phyloP scores from a whole-genome alignment of 306 rosid genomes.

The Ceratonia siliqua region DNA sequence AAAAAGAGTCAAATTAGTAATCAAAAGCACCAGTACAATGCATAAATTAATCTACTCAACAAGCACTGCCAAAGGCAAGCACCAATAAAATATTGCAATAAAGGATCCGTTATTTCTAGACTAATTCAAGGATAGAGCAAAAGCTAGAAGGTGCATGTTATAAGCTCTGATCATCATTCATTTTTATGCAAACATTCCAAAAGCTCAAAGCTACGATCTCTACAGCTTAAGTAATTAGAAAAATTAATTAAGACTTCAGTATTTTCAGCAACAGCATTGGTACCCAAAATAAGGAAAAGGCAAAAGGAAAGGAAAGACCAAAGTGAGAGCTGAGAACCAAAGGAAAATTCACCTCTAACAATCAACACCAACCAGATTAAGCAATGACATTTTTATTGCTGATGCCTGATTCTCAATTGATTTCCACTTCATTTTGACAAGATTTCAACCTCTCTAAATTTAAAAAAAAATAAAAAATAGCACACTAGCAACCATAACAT shows the following conservation, averaged over 20 bases:
- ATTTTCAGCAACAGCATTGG: conserved; percentile 7
- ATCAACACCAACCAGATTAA: neutral
- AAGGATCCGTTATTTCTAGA: neutral
- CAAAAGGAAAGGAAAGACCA: neutral
- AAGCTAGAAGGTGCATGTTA: neutral
- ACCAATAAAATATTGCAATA: neutral
- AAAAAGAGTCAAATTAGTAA: neutral
- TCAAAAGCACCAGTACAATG: neutral
- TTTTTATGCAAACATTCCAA: conserved; percentile 3
- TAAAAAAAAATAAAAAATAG: neutral
- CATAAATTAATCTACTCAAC: conserved; percentile 16
- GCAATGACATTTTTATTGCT: conserved; percentile 7
- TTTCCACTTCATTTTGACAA: neutral
- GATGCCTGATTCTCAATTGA: neutral
- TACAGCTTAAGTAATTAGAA: neutral
- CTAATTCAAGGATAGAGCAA: neutral
- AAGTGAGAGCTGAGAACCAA: no score
- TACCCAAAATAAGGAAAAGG: neutral
- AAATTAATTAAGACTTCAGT: neutral
- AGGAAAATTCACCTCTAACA: conserved; percentile 23
- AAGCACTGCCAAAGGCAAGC: conserved; percentile 20
- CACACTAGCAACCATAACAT: neutral
- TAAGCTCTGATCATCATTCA: conserved; percentile 7
- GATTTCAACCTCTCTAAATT: neutral
- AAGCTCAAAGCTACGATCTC: neutral